A percentile compares a stretch with the other conserved stretches of the same genome.
Evolutionary conservation across 225 moss, liverwort and hornwort genomes (phyloP).

Genomic region (Rhytidiadelphus loreus): DNA sequence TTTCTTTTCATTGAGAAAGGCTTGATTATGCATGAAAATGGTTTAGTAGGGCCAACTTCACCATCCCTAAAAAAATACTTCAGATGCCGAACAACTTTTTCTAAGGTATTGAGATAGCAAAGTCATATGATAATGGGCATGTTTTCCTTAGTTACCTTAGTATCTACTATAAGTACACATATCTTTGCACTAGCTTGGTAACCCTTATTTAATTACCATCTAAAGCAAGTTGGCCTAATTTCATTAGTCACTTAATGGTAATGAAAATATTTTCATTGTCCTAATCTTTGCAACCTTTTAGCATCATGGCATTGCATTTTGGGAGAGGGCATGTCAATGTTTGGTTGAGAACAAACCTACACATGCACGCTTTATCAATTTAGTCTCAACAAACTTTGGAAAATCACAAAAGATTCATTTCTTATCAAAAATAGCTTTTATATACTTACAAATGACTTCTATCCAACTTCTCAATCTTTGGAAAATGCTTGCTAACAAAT

Average conservation of each 20-base stretch:
- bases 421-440: background rate
- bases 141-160: background rate
- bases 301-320: too few species aligned
- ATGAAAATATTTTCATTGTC: too few species aligned
- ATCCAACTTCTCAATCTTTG: too few species aligned
- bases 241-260: rapidly evolving
- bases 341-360: background rate
- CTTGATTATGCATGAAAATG: background rate
- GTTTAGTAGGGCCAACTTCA: too few species aligned
- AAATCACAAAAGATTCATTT: background rate
- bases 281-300: background rate
- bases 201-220: background rate
- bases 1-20: too few species aligned
- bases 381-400: background rate
- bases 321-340: rapidly evolving
- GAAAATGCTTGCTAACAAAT: too few species aligned
- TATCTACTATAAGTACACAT: background rate
- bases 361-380: background rate
- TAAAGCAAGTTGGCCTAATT: background rate
- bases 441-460: too few species aligned
- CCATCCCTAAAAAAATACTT: too few species aligned
- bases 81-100: too few species aligned
- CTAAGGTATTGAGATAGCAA: too few species aligned
- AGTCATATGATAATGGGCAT: background rate
- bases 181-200: background rate